Conservation (phyloP, 345 rosid genomes). For the Aethionema arabicum region DNA sequence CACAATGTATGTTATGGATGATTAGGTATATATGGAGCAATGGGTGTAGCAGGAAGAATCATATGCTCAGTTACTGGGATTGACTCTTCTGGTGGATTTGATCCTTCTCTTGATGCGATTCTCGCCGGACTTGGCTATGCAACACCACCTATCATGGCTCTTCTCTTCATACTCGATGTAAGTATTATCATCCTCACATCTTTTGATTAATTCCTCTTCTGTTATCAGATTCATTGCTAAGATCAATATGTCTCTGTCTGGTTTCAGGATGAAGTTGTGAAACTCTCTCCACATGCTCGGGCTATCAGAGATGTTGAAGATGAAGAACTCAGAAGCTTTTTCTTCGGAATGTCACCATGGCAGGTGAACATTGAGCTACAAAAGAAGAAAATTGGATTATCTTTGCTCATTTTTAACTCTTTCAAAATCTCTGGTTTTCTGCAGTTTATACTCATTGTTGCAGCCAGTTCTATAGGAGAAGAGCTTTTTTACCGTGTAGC, state of each 20-base stretch:
- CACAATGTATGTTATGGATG: background rate
- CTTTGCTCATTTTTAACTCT: background rate
- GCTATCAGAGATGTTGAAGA: constrained; percentile 99
- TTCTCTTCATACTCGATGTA: constrained; percentile 89
- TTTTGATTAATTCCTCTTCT: background rate
- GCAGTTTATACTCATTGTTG: constrained; percentile 77
- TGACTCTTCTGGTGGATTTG: constrained; percentile 81
- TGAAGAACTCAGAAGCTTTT: constrained; percentile 92
- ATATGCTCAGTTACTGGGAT: constrained; percentile 85
- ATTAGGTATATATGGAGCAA: constrained; percentile 87
- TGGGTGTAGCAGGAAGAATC: constrained; percentile 86
- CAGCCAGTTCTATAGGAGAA: constrained; percentile 96
- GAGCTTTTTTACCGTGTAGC: constrained; percentile 99
- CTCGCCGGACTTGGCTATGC: constrained; percentile 89
- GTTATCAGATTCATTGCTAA: constrained; percentile 3
- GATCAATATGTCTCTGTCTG: background rate
- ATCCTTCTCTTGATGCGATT: constrained; percentile 71
- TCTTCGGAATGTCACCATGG: constrained; percentile 96
- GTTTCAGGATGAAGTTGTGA: constrained; percentile 91
- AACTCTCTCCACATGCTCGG: constrained; percentile 90
- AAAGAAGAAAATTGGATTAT: no score
- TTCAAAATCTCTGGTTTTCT: constrained; percentile 13
- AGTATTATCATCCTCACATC: background rate
- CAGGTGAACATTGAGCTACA: constrained; percentile 49
- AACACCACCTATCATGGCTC: constrained; percentile 93